Percentiles rank a stretch among this genome's conserved stretches.
Conservation (phyloP, 2,329 filamentous ascomycete genomes). For the Alternaria sp. region DNA sequence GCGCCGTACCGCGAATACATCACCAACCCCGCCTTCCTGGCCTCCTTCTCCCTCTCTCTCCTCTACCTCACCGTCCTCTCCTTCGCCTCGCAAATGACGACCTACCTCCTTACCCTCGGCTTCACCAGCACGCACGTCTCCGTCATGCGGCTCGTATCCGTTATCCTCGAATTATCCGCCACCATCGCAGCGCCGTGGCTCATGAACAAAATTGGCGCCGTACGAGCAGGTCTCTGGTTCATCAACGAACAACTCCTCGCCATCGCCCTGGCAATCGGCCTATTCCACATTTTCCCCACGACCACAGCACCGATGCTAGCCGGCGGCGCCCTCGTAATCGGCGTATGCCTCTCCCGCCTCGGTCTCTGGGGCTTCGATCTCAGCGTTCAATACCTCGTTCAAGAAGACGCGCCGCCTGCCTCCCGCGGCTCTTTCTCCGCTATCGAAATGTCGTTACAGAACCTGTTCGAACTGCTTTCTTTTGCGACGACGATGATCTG, state of each 20-base stretch:
- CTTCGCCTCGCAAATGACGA: slow-evolving; percentile 65
- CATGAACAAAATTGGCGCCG: slow-evolving; percentile 56
- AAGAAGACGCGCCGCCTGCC: slow-evolving; percentile 50
- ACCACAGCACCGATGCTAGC: slow-evolving; percentile 24
- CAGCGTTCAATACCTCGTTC: slow-evolving; percentile 54
- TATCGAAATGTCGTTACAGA: slow-evolving; percentile 72
- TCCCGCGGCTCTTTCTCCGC: slow-evolving; percentile 71
- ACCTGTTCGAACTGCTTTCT: slow-evolving; percentile 71
- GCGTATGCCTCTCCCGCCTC: slow-evolving; percentile 50
- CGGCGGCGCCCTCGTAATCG: slow-evolving; percentile 43
- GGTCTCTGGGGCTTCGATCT: slow-evolving; percentile 59
- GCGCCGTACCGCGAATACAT: slow-evolving; percentile 54
- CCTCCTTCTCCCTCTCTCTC: slow-evolving; percentile 65
- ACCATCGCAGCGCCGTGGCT: slow-evolving; percentile 66
- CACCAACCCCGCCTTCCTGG: slow-evolving; percentile 62
- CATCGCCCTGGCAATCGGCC: slow-evolving; percentile 50
- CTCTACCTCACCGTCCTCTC: slow-evolving; percentile 63
- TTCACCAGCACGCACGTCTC: slow-evolving; percentile 62
- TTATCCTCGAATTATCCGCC: slow-evolving; percentile 64
- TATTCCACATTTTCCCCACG: slow-evolving; percentile 34
- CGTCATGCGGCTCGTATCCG: slow-evolving; percentile 59
- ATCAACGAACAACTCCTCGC: slow-evolving; percentile 70
- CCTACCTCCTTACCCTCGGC: slow-evolving; percentile 64
- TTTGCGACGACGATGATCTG: slow-evolving; percentile 71
- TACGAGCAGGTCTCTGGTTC: slow-evolving; percentile 75